Evolutionary conservation across 2,329 filamentous ascomycete species (phyloP), one percentile per base, ranked within the genome.

Genomic region (Colletotrichum higginsianum): DNA sequence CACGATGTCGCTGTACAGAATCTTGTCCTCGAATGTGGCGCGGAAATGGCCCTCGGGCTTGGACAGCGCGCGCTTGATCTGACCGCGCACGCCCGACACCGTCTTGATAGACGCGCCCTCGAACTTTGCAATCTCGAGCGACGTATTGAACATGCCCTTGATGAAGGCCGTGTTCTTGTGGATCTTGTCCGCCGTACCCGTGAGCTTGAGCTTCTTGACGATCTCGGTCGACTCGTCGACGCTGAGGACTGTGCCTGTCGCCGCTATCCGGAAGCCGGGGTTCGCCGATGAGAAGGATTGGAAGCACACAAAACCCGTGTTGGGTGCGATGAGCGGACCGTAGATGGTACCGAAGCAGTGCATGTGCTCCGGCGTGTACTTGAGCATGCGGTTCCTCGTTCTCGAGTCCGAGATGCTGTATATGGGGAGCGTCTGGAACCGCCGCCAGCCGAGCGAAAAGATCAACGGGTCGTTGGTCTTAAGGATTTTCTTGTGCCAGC

Each of bases 131-230:
- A 99, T 96, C 81, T 99, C 96, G 52, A 99, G 91, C 0, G 94
- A 88, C 0, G 93, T 92, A 79, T 90, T 95, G 87, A 99, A 99
- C 96, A 99, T 99, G 84, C 97, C 94, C 82, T 96, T 97, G 84
- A 99, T 95, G 81, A 99, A 99, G 49, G 96, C 95, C 0, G 96
- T 99, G 85, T 99, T 99, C 84, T 98, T 98, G 90, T 97, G 98
- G 82, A 98, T 97, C 85, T 98, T 98, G 88, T 96, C 97, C 1
- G 96, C 95, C 58, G 90, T 88, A 72, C 96, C 96, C 0, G 95
- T 98, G 60, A 99, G 89, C 83, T 99, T 99, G 79, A 99, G 91
- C 87, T 99, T 99, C 89, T 99, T 99, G 82, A 99, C 96, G 75
- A 99, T 98, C 81, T 99, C 96, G 3, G 94, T 95, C 50, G 93